phyloP scores from a whole-genome alignment of 768 basidiomycete species.

The Crucibulum laeve region DNA sequence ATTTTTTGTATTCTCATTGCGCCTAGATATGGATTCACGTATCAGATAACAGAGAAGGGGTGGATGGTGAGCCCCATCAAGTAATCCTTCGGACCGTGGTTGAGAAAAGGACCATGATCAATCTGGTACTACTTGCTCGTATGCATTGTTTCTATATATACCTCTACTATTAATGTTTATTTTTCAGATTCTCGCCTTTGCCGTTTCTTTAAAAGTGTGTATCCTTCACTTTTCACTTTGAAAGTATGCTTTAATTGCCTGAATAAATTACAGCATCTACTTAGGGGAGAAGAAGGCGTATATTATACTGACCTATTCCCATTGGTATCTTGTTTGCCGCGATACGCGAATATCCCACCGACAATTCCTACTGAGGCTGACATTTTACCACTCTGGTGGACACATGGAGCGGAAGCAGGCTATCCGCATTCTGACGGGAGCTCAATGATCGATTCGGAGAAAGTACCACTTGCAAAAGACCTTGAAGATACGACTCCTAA shows the following conservation, averaged over 20 bases:
- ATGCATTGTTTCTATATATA: no score
- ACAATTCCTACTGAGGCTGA: slow-evolving; percentile 23
- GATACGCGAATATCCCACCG: slow-evolving; percentile 30
- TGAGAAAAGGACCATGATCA: slow-evolving; percentile 67
- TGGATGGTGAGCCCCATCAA: slow-evolving; percentile 17
- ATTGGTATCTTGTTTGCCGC: slow-evolving; percentile 54
- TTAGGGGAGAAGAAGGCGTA: slow-evolving; percentile 56
- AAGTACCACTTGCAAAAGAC: slow-evolving; percentile 29
- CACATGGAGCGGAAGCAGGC: slow-evolving; percentile 16
- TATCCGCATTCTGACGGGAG: not conserved
- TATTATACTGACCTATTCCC: slow-evolving; percentile 66
- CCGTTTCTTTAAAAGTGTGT: slow-evolving; percentile 52
- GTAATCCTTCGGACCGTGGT: slow-evolving; percentile 38
- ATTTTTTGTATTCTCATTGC: not conserved
- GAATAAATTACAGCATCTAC: slow-evolving; percentile 34
- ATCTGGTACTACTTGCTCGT: slow-evolving; percentile 33
- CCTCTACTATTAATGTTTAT: not conserved
- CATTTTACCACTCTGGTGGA: slow-evolving; percentile 49
- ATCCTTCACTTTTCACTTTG: not conserved
- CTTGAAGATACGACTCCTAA: slow-evolving; percentile 29
- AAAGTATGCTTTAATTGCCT: not conserved
- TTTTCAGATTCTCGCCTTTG: slow-evolving; percentile 53
- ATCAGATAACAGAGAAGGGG: slow-evolving; percentile 30
- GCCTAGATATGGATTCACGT: slow-evolving; percentile 51
- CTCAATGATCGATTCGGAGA: slow-evolving; percentile 36